Conservation (phyloP, 371 early-diverging fungal genomes). For the Circinella umbellata region DNA sequence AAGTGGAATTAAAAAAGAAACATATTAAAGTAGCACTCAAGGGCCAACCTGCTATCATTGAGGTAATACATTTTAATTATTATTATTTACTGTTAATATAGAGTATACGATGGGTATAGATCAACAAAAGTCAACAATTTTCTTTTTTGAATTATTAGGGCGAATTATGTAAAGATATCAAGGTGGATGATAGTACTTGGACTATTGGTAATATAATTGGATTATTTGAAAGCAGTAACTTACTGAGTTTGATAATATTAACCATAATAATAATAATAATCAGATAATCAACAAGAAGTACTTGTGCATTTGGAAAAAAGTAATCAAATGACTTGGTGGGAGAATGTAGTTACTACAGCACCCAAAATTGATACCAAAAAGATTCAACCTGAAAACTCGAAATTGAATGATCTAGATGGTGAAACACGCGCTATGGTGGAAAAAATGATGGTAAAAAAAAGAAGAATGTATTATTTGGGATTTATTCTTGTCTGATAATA, state of each 20-base stretch:
- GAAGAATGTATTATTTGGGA: background rate
- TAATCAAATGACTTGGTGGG: slow-evolving; percentile 92
- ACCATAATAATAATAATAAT: background rate
- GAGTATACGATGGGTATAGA: too few species aligned
- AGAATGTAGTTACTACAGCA: slow-evolving; percentile 80
- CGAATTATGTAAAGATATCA: slow-evolving; percentile 71
- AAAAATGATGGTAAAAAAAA: slow-evolving; percentile 73
- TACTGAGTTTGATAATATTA: background rate
- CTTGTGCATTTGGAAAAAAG: slow-evolving; percentile 84
- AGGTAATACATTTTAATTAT: slow-evolving; percentile 42
- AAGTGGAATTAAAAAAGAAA: slow-evolving; percentile 71
- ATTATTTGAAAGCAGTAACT: background rate
- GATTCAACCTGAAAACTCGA: slow-evolving; percentile 91
- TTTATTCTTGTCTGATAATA: background rate
- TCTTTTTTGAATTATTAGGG: slow-evolving; percentile 52
- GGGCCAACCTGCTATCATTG: slow-evolving; percentile 76
- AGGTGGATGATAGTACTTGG: slow-evolving; percentile 89
- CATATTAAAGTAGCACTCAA: slow-evolving; percentile 77
- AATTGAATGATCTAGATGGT: slow-evolving; percentile 86
- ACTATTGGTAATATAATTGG: slow-evolving; percentile 58
- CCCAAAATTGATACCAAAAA: slow-evolving; percentile 89
- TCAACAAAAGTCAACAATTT: background rate
- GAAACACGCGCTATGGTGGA: slow-evolving; percentile 91
- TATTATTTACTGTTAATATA: too few species aligned
- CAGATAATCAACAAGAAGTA: slow-evolving; percentile 72